Base-by-base conservation (phyloP, 2,329 filamentous ascomycete species). In the Aspergillus sp. region DNA sequence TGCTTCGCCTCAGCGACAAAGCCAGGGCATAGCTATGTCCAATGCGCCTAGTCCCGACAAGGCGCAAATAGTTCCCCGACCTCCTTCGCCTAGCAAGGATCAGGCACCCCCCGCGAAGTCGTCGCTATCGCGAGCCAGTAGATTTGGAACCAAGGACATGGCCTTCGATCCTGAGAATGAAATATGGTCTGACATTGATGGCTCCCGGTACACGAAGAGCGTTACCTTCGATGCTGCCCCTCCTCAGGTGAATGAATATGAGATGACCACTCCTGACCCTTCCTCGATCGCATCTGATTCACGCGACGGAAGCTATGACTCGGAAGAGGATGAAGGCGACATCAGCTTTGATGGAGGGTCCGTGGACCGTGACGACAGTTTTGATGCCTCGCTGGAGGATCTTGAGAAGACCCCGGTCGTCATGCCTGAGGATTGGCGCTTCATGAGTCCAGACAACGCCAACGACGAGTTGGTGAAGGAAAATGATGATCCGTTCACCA, bases 401-500 rank as follows among this genome's bases (percentile, higher is more conserved):
- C 93, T 91, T 5, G 91, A 96, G 69, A 98, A 98, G 80, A 98
- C 95, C 1, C 95, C 95, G 0, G 95, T 99, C 11, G 93, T 99
- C n/a, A 85, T 96, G 20, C 95, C 95, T 0, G 95, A 98, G 68
- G 92, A 97, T 71, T 99, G 95, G 95, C 87, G 90, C 62, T 90
- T 85, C 63, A 86, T 88, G 83, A 93, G 78, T 77, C 90, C 77
- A 71, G 86, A 81, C 66, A 85, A 74, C 20, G 83, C 80, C n/a
- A 80, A 85, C 61, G 81, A 76, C 13, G 80, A 81, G 22, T 69
- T 85, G 38, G 78, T 78, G 4, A 77, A 82, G 58, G 73, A 78
- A 12, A 80, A 84, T 36, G 87, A 90, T 38, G 85, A 91, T 65
- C 85, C 86, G 1, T 95, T 90, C 66, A 86, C 81, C 22, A 80